Evolutionary conservation across 1,139 yeast genomes (phyloP), one percentile per base, ranked within the genome.

Genomic region (Suhomyces bolitotheri): DNA sequence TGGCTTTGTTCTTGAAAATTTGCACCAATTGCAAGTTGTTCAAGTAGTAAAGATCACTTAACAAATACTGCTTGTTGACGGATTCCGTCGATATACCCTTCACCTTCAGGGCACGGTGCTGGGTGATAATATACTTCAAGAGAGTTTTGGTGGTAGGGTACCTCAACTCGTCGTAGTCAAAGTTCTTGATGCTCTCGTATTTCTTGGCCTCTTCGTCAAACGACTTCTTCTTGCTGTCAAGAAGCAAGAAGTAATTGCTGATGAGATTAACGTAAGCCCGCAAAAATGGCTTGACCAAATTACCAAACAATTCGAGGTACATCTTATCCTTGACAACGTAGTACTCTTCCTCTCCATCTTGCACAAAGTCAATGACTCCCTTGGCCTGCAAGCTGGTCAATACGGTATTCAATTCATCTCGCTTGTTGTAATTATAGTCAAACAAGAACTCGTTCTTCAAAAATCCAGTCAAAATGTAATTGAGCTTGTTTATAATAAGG

Each of bases 401-500:
- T 5, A 71, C 59, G 36, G 49, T 50, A 3, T 58, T 50, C 32
- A 67, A 53, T 9, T 54, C 60, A 40, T 59, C 62, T 33, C 62
- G 50, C 20, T 49, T 45, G 41, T 66, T 64, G 36, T 57, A 58
- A 46, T 68, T 61, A 50, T 70, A 65, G 41, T 71, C 76, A 45
- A 71, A 68, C 43, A 71, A 60, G 44, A 71, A 71, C 48, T 71
- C 76, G 43, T 61, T 64, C 47, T 69, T 70, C 39, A 70, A 52
- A 38, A 69, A 60, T 2, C 70, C 67, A 1, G 71, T 66, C 31
- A 69, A 51, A 16, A 68, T 61, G 43, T 65, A 60, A 41, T 51
- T 58, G 22, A 65, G 44, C 45, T 59, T 55, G 39, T 56, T 55
- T 34, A 67, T 50, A 21, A 49, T 46, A 22, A 46, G 39, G 31